Conservation (phyloP, 1,284 basidiomycete genomes). For the Puccinia brachypodii region DNA sequence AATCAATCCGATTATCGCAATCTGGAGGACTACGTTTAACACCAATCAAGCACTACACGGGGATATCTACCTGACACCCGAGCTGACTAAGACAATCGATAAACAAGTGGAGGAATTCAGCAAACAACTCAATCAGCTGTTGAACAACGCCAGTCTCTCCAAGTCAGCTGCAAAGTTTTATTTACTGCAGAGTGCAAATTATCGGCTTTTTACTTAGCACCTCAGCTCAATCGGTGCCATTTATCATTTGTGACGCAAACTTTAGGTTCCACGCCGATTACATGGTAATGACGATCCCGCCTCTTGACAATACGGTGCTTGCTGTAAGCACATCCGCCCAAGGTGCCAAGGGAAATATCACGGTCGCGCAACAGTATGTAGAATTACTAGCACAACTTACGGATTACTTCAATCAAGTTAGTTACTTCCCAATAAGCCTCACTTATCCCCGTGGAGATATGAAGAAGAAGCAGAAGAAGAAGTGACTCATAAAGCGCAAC, state of each 20-base stretch:
- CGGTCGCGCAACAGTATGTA: not conserved
- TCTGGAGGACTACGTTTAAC: not conserved
- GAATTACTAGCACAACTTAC: not conserved
- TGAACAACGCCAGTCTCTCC: not conserved
- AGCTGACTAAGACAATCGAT: not conserved
- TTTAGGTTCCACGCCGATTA: constrained; percentile 23
- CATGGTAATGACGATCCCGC: constrained; percentile 20
- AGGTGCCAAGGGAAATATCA: not conserved
- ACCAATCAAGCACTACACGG: not conserved
- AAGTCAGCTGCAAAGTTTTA: not conserved
- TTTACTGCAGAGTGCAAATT: not conserved
- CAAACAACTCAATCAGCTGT: not conserved
- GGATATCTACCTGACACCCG: not conserved
- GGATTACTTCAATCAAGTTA: constrained; percentile 7
- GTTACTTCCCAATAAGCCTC: not conserved
- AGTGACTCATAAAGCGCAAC: no score
- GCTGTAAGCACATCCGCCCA: not conserved
- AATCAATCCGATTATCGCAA: constrained; percentile 29
- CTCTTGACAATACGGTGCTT: constrained; percentile 4
- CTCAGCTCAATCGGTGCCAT: not conserved
- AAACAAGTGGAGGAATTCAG: constrained; percentile 5
- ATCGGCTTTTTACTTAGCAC: not conserved
- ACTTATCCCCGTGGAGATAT: not conserved
- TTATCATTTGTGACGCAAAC: not conserved
- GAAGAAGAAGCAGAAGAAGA: not conserved